A percentile compares a stretch with the other conserved stretches of the same genome.
Evolutionary conservation across 2,329 filamentous ascomycete species (phyloP).

Genomic region (Trichoderma afroharzianum): DNA sequence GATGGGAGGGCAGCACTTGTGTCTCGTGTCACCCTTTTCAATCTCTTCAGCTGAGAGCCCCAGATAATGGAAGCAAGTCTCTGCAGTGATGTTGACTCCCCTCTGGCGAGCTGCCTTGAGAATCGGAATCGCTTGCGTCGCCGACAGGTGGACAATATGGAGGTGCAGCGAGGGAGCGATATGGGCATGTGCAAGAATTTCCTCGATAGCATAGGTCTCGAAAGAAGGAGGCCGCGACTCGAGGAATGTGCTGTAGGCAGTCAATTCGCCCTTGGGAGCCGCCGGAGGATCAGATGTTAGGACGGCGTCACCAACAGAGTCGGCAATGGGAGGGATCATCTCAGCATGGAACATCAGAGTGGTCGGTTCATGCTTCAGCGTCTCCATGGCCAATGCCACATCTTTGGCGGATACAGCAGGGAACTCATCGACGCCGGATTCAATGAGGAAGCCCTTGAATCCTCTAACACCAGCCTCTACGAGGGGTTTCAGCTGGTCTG

Average conservation of each 20-base stretch:
- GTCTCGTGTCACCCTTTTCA: constrained; percentile 77
- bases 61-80: constrained; percentile 95
- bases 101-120: constrained; percentile 67
- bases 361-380: constrained; percentile 75
- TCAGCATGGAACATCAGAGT: constrained; percentile 99
- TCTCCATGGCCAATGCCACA: constrained; percentile 74
- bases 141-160: constrained; percentile 91
- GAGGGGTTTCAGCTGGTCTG: constrained; percentile 70
- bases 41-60: constrained; percentile 80
- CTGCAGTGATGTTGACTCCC: constrained; percentile 84
- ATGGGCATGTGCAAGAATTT: constrained; percentile 78
- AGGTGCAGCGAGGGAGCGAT: constrained; percentile 78
- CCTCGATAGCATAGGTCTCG: constrained; percentile 84
- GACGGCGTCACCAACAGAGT: constrained; percentile 74
- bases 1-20: constrained; percentile 95
- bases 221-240: constrained; percentile 84
- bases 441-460: constrained; percentile 97
- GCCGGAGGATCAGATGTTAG: constrained; percentile 66
- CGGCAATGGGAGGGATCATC: constrained; percentile 86
- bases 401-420: constrained; percentile 81
- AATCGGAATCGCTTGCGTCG: constrained; percentile 81
- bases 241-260: constrained; percentile 84
- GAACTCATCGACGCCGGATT: constrained; percentile 95
- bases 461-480: constrained; percentile 84
- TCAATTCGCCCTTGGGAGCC: constrained; percentile 67